These are phyloP conservation scores for Telopea speciosissima DNA, from an alignment of 177 flowering plant species.

Conservation along the genomic window DNA sequence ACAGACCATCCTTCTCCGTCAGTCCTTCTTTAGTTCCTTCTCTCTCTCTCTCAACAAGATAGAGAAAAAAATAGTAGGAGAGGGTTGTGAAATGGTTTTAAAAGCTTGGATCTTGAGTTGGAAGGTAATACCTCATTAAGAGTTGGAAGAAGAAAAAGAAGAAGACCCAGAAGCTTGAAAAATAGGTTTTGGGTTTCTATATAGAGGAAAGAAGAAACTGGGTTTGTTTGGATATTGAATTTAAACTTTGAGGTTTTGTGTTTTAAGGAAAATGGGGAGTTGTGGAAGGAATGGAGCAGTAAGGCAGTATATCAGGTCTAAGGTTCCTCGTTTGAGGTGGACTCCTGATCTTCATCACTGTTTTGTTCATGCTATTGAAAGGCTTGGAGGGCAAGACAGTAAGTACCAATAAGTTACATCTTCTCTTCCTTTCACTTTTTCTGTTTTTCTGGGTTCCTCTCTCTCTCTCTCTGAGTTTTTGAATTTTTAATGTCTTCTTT, in stretches of 20 bases:
- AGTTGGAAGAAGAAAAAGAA: not conserved
- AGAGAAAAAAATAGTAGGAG: not conserved
- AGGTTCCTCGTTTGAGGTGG: constrained; percentile 37
- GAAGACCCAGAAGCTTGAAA: not conserved
- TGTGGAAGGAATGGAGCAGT: not conserved
- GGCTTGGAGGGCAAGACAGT: constrained; percentile 74
- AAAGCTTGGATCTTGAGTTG: too few species aligned
- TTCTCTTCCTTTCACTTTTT: not conserved
- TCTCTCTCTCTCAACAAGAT: constrained; percentile 13
- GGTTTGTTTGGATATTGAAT: not conserved
- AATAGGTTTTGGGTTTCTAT: not conserved
- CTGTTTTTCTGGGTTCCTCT: not conserved
- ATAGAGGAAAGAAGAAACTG: not conserved
- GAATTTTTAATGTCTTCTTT: not conserved
- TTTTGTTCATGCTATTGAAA: constrained; percentile 59
- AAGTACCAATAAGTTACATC: constrained; percentile 8
- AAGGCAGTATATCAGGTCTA: not conserved
- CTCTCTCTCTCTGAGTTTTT: not conserved
- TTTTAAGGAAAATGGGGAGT: not conserved
- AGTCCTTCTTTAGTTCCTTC: too few species aligned
- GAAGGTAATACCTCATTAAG: not conserved
- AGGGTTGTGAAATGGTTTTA: not conserved
- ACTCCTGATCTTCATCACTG: constrained; percentile 74
- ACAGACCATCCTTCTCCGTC: constrained; percentile 17
- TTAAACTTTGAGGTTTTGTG: not conserved